Evolutionary conservation across 2,329 filamentous ascomycete species (phyloP), one percentile per base, ranked within the genome.

Genomic region (Aspergillus sp.): DNA sequence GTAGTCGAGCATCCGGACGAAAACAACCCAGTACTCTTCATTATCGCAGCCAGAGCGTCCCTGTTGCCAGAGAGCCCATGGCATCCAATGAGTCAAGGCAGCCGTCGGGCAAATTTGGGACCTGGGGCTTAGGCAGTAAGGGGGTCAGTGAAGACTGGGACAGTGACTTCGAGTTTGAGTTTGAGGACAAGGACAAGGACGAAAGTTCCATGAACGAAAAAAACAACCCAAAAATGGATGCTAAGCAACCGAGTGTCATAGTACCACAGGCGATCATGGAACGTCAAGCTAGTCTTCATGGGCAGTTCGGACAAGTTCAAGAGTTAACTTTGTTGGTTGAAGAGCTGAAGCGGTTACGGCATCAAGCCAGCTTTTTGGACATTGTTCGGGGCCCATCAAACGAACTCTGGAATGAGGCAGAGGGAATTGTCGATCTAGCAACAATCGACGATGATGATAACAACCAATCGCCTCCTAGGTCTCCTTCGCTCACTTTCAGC

Each of bases 81-180:
- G 57, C 81, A 75, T 68, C 79, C 74, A 74, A 76, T 68, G 72
- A 83, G 70, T 63, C 79, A 73, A 62, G 80, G 74, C 70, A 84
- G 73, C 65, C 84, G 73, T 76, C 75, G 21, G 71, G 74, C 65
- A 88, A 88, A 66, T 87, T 87, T 66, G 84, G 84, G 41, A 87
- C 86, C 3, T 88, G 86, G 85, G 84, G 84, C n/a, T 76, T 87
- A 31, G 85, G 86, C 17, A 86, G 81, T 69, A 88, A 88, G 66
- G 85, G 82, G 47, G 84, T 86, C 21, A 87, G 82, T 23, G 86
- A 88, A 68, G 86, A 88, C 67, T 88, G 86, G 86, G 86, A 88
- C 65, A 85, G 85, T 53, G 86, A 88, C 66, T 88, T 88, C 65
- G 85, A 87, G 56, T 87, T 88, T 69, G 82, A 83, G 21, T 83